Evolutionary conservation across 2,329 filamentous ascomycete species (phyloP), one percentile per base, ranked within the genome.

Genomic region (Lomentospora prolificans): DNA sequence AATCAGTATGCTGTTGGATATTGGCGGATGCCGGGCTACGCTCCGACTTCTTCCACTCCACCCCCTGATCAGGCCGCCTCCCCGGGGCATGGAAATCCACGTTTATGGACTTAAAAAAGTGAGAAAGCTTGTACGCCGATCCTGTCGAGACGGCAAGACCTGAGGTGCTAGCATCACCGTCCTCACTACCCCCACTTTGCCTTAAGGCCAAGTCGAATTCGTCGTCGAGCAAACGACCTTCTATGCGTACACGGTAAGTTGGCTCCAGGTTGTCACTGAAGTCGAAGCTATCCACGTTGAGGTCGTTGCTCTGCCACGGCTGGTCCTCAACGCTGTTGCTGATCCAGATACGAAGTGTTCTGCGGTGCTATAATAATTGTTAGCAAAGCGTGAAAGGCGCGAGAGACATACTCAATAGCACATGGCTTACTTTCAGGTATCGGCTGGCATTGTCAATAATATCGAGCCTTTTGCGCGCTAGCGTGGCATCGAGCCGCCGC

Each of bases 291-390:
- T 92, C 85, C 9, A 85, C 79, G 58, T 85, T 85, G 58, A 86
- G 75, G 41, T 75, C 76, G 62, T 78, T 81, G 30, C 56, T 58
- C 71, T 99, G 94, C 94, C 94, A 97, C 30, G 87, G 85, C 72
- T 99, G 94, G 65, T 94, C 89, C 69, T 96, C 90, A 31, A 86
- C 90, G 1, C 90, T 96, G 70, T 99, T 99, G 64, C 85, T 91
- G 64, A 99, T 85, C 90, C 90, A 97, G 60, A 99, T 81, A 59
- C 92, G 87, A 70, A 99, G 77, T 2, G 90, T 95, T 36, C 63
- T 59, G 51, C 50, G 39, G 33, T 53, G 57, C 56, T 59, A 52
- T 24, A 31, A 27, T 10, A 17, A 30, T 10, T 30, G 31, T 57
- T 54, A 55, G 51, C 22, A n/a, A 24, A 14, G 7, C 33, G n/a